Evolutionary conservation across 2,329 filamentous ascomycete genomes (phyloP).

Genomic region (Dactylellina drechsleri): DNA sequence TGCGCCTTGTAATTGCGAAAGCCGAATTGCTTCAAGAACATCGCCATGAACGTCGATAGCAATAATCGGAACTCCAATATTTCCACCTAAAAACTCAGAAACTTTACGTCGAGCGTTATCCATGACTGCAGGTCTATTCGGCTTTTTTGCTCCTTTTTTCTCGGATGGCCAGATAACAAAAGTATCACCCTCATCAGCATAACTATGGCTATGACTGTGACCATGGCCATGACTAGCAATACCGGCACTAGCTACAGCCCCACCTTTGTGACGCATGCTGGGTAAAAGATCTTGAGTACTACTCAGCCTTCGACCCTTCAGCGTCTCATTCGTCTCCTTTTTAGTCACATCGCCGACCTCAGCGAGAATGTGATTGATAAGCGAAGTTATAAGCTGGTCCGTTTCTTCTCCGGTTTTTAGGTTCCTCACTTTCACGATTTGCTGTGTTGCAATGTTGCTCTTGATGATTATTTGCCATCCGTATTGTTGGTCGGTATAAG

Average conservation of each 20-base stretch:
- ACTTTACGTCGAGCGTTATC: slow-evolving; percentile 64
- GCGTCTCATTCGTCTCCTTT: slow-evolving; percentile 65
- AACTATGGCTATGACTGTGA: slow-evolving; percentile 48
- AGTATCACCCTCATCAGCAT: slow-evolving; percentile 67
- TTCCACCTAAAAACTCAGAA: slow-evolving; percentile 72
- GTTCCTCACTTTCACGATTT: slow-evolving; percentile 78
- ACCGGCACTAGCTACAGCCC: slow-evolving; percentile 60
- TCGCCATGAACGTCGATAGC: slow-evolving; percentile 89
- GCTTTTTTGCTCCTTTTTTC: slow-evolving; percentile 83
- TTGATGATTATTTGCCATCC: slow-evolving; percentile 84
- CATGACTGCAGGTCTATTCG: slow-evolving; percentile 85
- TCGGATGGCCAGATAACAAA: slow-evolving; percentile 87
- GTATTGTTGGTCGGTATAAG: slow-evolving; percentile 79
- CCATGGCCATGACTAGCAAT: slow-evolving; percentile 46
- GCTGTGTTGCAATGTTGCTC: slow-evolving; percentile 64
- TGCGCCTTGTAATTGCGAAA: slow-evolving; percentile 78
- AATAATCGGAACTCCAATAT: slow-evolving; percentile 74
- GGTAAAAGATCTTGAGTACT: slow-evolving; percentile 57
- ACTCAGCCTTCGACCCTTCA: slow-evolving; percentile 56
- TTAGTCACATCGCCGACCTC: slow-evolving; percentile 84
- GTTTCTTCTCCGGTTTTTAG: slow-evolving; percentile 81
- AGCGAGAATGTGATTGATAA: slow-evolving; percentile 80
- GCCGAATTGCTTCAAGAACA: slow-evolving; percentile 78
- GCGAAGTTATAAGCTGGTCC: slow-evolving; percentile 77
- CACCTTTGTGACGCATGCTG: slow-evolving; percentile 62